Conservation (phyloP, 768 basidiomycete genomes). For the Hypholoma sublateritium region DNA sequence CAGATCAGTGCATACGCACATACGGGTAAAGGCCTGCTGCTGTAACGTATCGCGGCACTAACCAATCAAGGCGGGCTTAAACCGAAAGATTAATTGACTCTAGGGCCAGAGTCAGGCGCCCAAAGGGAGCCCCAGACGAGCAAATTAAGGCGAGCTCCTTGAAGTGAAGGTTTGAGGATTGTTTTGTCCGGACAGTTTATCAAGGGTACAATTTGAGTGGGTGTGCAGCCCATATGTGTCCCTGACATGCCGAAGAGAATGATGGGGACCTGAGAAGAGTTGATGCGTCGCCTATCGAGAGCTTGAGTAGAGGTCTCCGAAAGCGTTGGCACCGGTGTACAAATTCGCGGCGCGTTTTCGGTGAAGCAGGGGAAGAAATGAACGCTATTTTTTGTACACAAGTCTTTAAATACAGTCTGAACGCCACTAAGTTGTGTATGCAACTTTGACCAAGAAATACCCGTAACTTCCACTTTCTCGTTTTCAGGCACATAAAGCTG, state of each 20-base stretch:
- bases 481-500: constrained; percentile 3
- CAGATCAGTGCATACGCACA: neutral
- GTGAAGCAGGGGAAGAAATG: constrained; percentile 5
- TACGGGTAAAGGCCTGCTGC: constrained; percentile 3
- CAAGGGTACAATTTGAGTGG: constrained; percentile 1
- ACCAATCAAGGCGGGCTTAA: constrained; percentile 13
- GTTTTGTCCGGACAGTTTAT: constrained; percentile 10
- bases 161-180: constrained; percentile 2
- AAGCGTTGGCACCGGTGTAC: neutral
- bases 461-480: no score
- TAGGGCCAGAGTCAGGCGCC: neutral
- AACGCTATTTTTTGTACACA: neutral
- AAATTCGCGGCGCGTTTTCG: neutral
- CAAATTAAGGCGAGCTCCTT: constrained; percentile 1
- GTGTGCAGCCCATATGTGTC: constrained; percentile 6
- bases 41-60: constrained; percentile 14
- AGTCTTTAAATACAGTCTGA: constrained; percentile 15
- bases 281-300: constrained; percentile 10
- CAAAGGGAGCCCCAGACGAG: neutral
- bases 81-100: constrained; percentile 3
- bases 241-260: constrained; percentile 21
- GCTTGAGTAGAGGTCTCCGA: neutral
- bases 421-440: constrained; percentile 14
- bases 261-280: constrained; percentile 18
- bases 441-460: neutral